Percentiles rank a stretch among this genome's conserved stretches.
These are phyloP conservation scores for Eucalyptus regnans DNA, from an alignment of 345 rosid species.

Conservation along the genomic window DNA sequence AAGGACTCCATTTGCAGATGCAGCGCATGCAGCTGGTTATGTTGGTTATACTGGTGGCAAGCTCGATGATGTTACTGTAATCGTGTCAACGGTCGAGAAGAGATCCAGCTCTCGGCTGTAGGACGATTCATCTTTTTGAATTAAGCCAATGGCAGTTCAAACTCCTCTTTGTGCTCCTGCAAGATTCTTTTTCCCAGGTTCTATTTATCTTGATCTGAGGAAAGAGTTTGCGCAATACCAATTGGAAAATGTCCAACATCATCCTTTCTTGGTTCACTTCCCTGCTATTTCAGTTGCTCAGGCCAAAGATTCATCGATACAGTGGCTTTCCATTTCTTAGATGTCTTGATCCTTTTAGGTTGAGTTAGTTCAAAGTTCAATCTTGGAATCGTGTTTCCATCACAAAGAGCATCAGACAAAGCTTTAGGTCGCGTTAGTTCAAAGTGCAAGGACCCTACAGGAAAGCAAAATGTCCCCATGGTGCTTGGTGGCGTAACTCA, in stretches of 20 bases:
- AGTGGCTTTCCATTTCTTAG: not conserved
- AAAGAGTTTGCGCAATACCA: not conserved
- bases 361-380: not conserved
- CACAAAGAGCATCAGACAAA: not conserved
- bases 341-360: not conserved
- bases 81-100: conserved; percentile 33
- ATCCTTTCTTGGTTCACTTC: not conserved
- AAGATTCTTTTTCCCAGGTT: not conserved
- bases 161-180: not conserved
- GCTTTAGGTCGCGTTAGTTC: not conserved
- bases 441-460: not conserved
- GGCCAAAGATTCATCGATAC: not conserved
- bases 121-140: not conserved
- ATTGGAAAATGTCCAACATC: not conserved
- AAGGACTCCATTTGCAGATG: conserved; percentile 61
- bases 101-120: not conserved
- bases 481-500: not conserved
- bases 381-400: not conserved
- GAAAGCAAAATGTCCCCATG: not conserved
- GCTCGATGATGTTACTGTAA: conserved; percentile 52
- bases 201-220: not conserved
- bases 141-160: not conserved
- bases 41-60: conserved; percentile 47
- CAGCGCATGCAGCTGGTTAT: conserved; percentile 62
- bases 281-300: not conserved